Conservation (phyloP, 192 early-diverging fungal species). For the Gaertneriomyces semiglobifer region DNA sequence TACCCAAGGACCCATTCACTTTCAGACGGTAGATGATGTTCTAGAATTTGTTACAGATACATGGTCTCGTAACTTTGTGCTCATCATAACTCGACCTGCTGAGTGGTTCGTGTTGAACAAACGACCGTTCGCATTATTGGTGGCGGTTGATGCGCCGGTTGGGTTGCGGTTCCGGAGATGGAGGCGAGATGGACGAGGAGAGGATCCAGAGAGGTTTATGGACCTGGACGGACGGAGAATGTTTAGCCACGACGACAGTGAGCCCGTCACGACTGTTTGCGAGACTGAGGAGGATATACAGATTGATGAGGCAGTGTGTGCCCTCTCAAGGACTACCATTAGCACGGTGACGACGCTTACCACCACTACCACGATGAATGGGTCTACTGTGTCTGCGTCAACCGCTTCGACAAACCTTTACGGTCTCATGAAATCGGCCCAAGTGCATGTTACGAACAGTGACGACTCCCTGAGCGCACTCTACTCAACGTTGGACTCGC, state of each 20-base stretch:
- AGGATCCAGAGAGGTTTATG: conserved; percentile 20
- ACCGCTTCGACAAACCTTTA: conserved; percentile 11
- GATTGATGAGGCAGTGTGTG: neutral
- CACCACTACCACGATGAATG: neutral
- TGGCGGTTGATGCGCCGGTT: conserved; percentile 81
- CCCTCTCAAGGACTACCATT: neutral
- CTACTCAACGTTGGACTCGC: conserved; percentile 16
- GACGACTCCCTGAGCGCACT: conserved; percentile 37
- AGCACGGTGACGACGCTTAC: neutral
- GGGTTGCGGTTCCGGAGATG: conserved; percentile 58
- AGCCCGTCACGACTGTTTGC: too few relatives aligned
- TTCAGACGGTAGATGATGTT: conserved; percentile 58
- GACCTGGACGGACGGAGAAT: conserved; percentile 11
- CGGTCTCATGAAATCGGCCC: conserved; percentile 40
- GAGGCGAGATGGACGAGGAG: conserved; percentile 8
- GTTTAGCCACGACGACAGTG: conserved; percentile 1
- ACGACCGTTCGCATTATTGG: conserved; percentile 72
- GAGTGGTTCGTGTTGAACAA: conserved; percentile 65
- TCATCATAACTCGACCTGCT: conserved; percentile 52
- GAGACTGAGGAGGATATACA: neutral
- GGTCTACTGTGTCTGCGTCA: neutral
- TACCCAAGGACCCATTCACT: conserved; percentile 23
- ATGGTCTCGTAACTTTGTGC: conserved; percentile 74
- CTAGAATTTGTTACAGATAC: conserved; percentile 66
- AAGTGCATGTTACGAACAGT: conserved; percentile 65